Conservation (phyloP, 257 asterid species). For the Salvia rosmarinus region DNA sequence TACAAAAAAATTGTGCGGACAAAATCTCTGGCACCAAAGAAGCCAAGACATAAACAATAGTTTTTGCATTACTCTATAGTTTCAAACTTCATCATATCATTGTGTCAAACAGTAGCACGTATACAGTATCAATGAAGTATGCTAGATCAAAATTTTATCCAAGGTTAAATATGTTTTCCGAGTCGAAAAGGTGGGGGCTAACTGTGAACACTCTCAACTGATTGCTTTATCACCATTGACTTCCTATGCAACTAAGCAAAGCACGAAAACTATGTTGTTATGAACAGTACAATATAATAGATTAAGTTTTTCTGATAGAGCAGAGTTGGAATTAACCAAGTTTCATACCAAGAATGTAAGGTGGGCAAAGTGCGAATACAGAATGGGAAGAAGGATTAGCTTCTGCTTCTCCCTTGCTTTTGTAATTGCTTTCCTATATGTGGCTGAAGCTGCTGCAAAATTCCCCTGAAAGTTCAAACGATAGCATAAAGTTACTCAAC, state of each 20-base stretch:
- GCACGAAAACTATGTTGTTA: background rate
- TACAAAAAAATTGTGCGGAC: background rate
- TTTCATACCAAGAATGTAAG: constrained; percentile 70
- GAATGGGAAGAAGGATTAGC: constrained; percentile 56
- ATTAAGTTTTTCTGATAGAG: background rate
- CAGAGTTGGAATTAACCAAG: constrained; percentile 19
- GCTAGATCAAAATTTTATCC: background rate
- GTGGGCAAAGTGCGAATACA: constrained; percentile 59
- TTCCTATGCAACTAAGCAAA: background rate
- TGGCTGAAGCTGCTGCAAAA: constrained; percentile 61
- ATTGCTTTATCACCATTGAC: constrained; percentile 16
- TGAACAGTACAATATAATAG: background rate
- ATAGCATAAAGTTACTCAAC: constrained; percentile 30
- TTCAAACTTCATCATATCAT: too few species aligned
- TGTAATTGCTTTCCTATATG: constrained; percentile 64
- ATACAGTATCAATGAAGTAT: too few species aligned
- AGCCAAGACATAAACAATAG: background rate
- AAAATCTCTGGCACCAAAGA: background rate
- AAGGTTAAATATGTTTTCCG: background rate
- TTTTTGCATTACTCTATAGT: constrained; percentile 6
- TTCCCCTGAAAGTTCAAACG: constrained; percentile 71
- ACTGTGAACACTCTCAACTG: constrained; percentile 5
- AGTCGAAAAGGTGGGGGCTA: background rate
- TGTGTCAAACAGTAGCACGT: too few species aligned
- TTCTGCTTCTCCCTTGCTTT: constrained; percentile 59